These are phyloP conservation scores for Coriaria nepalensis DNA, from an alignment of 306 rosid species.

Conservation along the genomic window DNA sequence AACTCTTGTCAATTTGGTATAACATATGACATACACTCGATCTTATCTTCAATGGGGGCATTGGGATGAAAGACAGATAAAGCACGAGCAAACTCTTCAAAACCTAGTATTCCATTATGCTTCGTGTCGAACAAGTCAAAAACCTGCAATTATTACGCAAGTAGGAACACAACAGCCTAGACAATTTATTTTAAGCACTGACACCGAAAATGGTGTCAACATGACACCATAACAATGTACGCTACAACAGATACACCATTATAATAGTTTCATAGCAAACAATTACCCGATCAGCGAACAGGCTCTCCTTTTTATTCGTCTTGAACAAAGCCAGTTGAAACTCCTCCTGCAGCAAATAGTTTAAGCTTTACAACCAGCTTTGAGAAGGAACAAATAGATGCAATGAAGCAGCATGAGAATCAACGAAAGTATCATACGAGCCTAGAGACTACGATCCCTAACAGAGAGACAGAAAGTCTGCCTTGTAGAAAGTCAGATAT, in stretches of 20 bases:
- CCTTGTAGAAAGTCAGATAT: not conserved
- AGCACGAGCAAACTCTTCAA: slow-evolving; percentile 97
- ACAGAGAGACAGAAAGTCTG: slow-evolving; percentile 5
- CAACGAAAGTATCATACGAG: no score
- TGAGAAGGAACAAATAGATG: not conserved
- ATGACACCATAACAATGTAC: no score
- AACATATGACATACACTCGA: slow-evolving; percentile 58
- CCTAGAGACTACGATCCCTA: no score
- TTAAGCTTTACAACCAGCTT: not conserved
- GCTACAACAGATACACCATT: not conserved
- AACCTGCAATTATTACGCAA: slow-evolving; percentile 35
- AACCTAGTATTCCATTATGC: slow-evolving; percentile 95
- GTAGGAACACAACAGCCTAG: slow-evolving; percentile 8
- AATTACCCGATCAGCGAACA: slow-evolving; percentile 92
- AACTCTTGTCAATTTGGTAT: slow-evolving; percentile 1
- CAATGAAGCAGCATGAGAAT: not conserved
- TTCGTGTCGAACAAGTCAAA: slow-evolving; percentile 92
- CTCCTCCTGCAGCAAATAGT: slow-evolving; percentile 58
- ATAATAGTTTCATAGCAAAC: not conserved
- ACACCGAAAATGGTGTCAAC: not conserved
- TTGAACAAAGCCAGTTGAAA: slow-evolving; percentile 92
- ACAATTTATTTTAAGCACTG: slow-evolving; percentile 12
- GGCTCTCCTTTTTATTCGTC: slow-evolving; percentile 94
- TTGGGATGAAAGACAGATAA: slow-evolving; percentile 94
- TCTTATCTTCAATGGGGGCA: slow-evolving; percentile 89